Evolutionary conservation across 345 rosid species (phyloP).

Genomic region (Excoecaria cochinchinensis): DNA sequence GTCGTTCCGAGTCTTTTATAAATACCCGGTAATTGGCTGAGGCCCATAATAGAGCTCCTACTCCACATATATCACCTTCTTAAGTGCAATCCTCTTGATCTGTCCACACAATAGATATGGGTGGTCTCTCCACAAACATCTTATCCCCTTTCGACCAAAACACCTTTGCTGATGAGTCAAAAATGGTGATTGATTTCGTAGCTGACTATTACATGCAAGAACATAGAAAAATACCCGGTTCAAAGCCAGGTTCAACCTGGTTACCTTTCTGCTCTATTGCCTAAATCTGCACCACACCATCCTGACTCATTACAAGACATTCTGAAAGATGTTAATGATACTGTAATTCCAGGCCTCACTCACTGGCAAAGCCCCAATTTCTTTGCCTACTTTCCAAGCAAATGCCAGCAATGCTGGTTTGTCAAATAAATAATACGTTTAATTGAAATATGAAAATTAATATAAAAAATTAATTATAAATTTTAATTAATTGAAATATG

Average conservation of each 20-base stretch:
- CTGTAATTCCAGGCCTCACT: conserved; percentile 27
- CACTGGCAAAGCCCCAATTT: conserved; percentile 40
- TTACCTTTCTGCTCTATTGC: conserved; percentile 12
- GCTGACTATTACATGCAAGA: conserved; percentile 24
- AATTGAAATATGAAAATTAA: no score
- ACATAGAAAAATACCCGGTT: conserved; percentile 34
- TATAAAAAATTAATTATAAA: no score
- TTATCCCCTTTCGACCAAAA: conserved; percentile 17
- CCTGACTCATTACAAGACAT: conserved; percentile 22
- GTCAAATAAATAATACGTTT: no score
- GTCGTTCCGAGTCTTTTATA: no score
- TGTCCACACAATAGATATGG: no score
- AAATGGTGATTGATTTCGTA: conserved; percentile 29
- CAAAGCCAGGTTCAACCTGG: conserved; percentile 33
- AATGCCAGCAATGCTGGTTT: conserved; percentile 37
- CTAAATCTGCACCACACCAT: conserved; percentile 14
- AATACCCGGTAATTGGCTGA: no score
- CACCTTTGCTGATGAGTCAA: conserved; percentile 21
- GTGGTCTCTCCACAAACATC: background rate
- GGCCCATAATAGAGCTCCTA: no score
- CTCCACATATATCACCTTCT: no score
- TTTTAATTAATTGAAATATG: no score
- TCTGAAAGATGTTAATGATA: background rate
- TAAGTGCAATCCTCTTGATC: no score
- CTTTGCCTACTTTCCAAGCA: conserved; percentile 34